These are phyloP conservation scores for Geotrichum candidum DNA, from an alignment of 1,139 yeast genomes.

Conservation along the genomic window DNA sequence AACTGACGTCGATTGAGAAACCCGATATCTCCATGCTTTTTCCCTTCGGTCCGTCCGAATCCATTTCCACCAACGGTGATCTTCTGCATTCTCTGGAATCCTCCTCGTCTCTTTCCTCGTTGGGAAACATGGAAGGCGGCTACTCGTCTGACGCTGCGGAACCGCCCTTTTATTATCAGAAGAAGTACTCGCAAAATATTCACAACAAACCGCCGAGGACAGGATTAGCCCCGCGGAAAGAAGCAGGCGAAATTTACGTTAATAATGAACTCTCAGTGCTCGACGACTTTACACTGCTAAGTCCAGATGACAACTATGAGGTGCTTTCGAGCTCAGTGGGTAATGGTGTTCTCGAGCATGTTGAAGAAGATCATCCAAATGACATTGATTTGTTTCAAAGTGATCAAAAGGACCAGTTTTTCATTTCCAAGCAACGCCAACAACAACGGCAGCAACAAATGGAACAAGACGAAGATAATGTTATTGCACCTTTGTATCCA, in stretches of 20 bases:
- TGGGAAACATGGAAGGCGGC: constrained; percentile 2
- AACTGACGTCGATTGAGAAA: neutral
- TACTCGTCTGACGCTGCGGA: constrained; percentile 2
- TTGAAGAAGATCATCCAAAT: neutral
- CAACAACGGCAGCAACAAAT: neutral
- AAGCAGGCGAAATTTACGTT: constrained; percentile 14
- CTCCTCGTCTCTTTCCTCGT: constrained; percentile 6
- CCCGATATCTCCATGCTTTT: constrained; percentile 8
- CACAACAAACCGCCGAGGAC: neutral
- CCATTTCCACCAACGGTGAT: constrained; percentile 4
- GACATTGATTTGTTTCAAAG: constrained; percentile 5
- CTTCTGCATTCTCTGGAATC: constrained; percentile 11
- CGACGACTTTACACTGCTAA: constrained; percentile 16
- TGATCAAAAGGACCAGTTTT: constrained; percentile 6
- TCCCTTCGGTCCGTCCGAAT: constrained; percentile 3
- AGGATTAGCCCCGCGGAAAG: neutral
- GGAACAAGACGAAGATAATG: neutral
- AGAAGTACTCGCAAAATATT: neutral
- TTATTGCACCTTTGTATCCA: constrained; percentile 12
- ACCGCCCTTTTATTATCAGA: constrained; percentile 1
- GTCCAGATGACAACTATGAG: constrained; percentile 18
- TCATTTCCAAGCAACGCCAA: neutral
- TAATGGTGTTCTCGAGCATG: neutral
- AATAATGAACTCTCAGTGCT: constrained; percentile 5
- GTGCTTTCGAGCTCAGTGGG: constrained; percentile 5